Evolutionary conservation across 306 rosid species (phyloP), one percentile per base, ranked within the genome.

Genomic region (Fragaria vesca): DNA sequence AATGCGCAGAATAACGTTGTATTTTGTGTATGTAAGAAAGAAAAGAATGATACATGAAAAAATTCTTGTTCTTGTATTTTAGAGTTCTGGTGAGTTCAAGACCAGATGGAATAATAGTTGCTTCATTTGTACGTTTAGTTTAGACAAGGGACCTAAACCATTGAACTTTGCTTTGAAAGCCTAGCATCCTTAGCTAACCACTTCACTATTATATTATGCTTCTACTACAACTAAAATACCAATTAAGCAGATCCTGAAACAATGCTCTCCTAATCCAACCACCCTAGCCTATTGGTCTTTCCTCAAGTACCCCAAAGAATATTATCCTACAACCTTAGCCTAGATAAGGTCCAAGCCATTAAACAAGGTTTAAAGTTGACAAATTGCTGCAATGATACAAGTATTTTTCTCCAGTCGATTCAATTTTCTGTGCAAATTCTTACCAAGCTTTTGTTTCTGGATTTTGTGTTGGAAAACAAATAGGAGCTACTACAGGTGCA

Each of bases 401-500:
- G 45, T 55, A 21, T 12, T 24, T 46, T 5, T 4, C 9, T 71
- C 26, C 30, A 17, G 34, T 30, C 8, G 15, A 47, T 68, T 52
- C 30, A 12, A 28, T 36, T 24, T 50, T 8, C 13, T 28, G 32
- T 38, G 1, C 20, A 4, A 18, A 45, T 28, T 28, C 71, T 75
- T 11, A 74, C 60, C 66, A n/a, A 58, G 47, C 21, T 46, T 16
- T 17, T 46, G 4, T 6, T 32, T 1, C 69, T 43, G 24, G 71
- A 71, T 26, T 77, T 79, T 77, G 82, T 75, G 26, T 46, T 76
- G 48, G 72, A 7, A 82, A 51, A 47, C 70, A 40, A 79, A n/a
- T 51, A 92, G 97, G 89, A 94, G 98, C 81, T 94, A 94, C 70
- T 92, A 94, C 58, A 92, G 88, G 80, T 94, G 97, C 82, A 89